These are phyloP conservation scores for Serendipita sp. DNA, from an alignment of 768 basidiomycete species.

Conservation along the genomic window DNA sequence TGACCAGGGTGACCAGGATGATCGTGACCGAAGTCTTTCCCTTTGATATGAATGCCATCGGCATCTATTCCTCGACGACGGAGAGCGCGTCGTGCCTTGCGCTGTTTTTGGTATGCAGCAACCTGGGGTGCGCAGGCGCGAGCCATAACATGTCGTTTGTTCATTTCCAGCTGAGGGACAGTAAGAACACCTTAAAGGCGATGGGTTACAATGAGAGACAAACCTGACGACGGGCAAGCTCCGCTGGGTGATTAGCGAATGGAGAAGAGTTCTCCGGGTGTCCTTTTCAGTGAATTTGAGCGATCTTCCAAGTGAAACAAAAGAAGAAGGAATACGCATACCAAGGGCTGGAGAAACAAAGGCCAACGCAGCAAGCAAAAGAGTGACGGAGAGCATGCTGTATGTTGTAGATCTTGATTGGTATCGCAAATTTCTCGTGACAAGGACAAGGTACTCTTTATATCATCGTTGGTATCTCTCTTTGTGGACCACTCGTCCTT, in stretches of 20 bases:
- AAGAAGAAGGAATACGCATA: too few species aligned
- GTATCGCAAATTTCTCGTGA: too few species aligned
- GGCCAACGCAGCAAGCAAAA: too few species aligned
- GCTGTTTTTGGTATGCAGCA: background rate
- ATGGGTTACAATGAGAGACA: background rate
- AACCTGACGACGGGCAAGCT: background rate
- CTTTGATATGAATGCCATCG: background rate
- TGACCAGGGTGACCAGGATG: background rate
- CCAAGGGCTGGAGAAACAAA: too few species aligned
- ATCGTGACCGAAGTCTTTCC: background rate
- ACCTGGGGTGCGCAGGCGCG: conserved; percentile 1
- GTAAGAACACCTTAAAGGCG: background rate
- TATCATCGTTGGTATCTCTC: too few species aligned
- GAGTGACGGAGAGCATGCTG: too few species aligned
- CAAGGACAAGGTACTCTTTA: too few species aligned
- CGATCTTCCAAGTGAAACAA: too few species aligned
- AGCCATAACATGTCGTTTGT: conserved; percentile 3
- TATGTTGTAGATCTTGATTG: too few species aligned
- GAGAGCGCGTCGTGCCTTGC: background rate
- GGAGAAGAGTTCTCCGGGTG: background rate
- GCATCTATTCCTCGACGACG: background rate
- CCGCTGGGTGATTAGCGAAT: background rate
- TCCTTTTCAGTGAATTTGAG: background rate
- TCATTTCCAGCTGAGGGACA: background rate
- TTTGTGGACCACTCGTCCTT: too few species aligned